A percentile compares a stretch with the other conserved stretches of the same genome.
Evolutionary conservation across 768 basidiomycete genomes (phyloP).

Genomic region (Aureoboletus auriporus): DNA sequence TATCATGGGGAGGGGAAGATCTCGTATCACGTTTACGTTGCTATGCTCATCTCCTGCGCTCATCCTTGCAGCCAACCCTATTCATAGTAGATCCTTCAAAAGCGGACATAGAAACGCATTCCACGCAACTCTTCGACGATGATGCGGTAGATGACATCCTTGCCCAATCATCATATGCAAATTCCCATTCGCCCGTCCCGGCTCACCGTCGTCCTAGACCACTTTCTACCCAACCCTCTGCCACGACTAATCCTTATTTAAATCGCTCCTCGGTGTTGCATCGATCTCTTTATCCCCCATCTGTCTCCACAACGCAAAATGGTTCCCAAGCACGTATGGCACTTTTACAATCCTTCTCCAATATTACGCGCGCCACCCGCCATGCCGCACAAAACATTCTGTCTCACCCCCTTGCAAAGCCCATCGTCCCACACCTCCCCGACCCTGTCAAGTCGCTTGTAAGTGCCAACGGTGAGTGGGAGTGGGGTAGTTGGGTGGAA

Average conservation of each 20-base stretch:
- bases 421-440: slow-evolving; percentile 93
- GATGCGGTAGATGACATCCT: slow-evolving; percentile 87
- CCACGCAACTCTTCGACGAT: slow-evolving; percentile 78
- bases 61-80: slow-evolving; percentile 77
- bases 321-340: slow-evolving; percentile 73
- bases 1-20: slow-evolving; percentile 86
- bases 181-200: slow-evolving; percentile 81
- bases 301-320: slow-evolving; percentile 47
- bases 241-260: slow-evolving; percentile 51
- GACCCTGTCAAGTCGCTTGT: slow-evolving; percentile 91
- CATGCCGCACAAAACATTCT: slow-evolving; percentile 94
- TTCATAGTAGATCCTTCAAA: slow-evolving; percentile 92
- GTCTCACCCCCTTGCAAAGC: slow-evolving; percentile 93
- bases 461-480: slow-evolving; percentile 84
- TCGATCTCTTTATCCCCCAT: slow-evolving; percentile 59
- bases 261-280: slow-evolving; percentile 75
- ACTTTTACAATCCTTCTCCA: slow-evolving; percentile 90
- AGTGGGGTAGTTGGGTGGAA: slow-evolving; percentile 93
- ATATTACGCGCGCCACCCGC: slow-evolving; percentile 88
- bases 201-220: slow-evolving; percentile 74
- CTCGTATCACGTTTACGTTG: slow-evolving; percentile 70
- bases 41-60: slow-evolving; percentile 81
- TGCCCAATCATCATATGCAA: slow-evolving; percentile 69
- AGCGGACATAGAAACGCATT: slow-evolving; percentile 90
- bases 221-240: slow-evolving; percentile 38